Conservation (phyloP, 345 rosid species). For the Brassica incana region DNA sequence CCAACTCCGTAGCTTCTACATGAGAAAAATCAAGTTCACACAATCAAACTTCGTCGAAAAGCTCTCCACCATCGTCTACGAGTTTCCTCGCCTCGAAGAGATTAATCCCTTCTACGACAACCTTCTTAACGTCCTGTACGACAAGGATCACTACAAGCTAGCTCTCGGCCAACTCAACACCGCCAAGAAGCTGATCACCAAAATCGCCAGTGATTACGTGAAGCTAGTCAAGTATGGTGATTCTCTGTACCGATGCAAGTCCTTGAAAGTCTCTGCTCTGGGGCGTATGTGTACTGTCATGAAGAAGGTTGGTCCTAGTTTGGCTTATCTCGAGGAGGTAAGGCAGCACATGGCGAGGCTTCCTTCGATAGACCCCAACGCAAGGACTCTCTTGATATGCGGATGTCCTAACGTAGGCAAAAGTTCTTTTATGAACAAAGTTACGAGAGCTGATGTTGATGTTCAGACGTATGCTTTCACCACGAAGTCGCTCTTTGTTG, state of each 20-base stretch:
- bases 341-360: background rate
- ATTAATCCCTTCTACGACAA: background rate
- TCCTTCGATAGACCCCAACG: conserved; percentile 41
- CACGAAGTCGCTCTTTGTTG: conserved; percentile 63
- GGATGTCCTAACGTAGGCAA: conserved; percentile 83
- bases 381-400: conserved; percentile 63
- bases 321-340: background rate
- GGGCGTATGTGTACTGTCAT: background rate
- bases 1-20: background rate
- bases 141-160: background rate
- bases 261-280: background rate
- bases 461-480: conserved; percentile 60
- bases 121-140: background rate
- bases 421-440: conserved; percentile 73
- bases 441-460: conserved; percentile 79
- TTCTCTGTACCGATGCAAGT: background rate
- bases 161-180: background rate
- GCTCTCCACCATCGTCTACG: background rate
- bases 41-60: background rate
- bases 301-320: background rate
- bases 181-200: background rate
- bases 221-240: background rate
- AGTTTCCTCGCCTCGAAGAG: background rate
- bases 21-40: background rate
- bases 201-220: background rate